Percentiles rank a stretch among this genome's conserved stretches.
phyloP scores from a whole-genome alignment of 2,329 filamentous ascomycete species.

The Stenocarpella maydis region DNA sequence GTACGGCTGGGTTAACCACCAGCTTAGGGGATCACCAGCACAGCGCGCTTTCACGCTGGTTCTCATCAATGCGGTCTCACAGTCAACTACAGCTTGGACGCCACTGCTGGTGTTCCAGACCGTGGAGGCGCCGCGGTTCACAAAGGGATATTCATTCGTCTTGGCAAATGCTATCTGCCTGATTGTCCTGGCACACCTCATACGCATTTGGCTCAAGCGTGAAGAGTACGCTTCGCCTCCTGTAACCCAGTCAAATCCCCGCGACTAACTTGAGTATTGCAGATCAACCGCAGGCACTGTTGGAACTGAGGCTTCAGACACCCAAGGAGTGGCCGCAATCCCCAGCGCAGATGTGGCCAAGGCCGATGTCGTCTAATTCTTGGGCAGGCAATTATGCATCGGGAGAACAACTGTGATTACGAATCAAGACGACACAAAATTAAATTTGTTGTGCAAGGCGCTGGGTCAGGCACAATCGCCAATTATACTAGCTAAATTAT shows the following conservation, averaged over 20 bases:
- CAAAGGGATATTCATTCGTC: constrained; percentile 52
- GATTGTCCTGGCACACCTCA: constrained; percentile 7
- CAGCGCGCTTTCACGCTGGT: constrained; percentile 60
- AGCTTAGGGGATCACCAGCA: constrained; percentile 53
- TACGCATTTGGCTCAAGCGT: constrained; percentile 5
- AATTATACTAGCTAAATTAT: neutral
- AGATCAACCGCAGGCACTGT: neutral
- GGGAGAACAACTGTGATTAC: neutral
- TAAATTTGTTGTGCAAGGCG: neutral
- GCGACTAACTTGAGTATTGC: neutral
- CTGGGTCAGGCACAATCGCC: neutral
- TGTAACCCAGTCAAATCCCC: neutral
- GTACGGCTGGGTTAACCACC: constrained; percentile 64
- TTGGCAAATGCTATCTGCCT: constrained; percentile 39
- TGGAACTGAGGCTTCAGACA: neutral
- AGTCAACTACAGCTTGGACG: constrained; percentile 65
- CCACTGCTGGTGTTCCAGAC: constrained; percentile 59
- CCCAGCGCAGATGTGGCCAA: neutral
- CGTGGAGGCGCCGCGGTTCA: constrained; percentile 52
- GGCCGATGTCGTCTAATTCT: neutral
- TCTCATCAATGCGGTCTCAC: constrained; percentile 60
- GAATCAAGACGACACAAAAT: neutral
- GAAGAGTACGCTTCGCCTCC: neutral
- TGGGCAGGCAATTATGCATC: neutral
- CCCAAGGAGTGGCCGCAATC: neutral